Evolutionary conservation across 225 moss, liverwort and hornwort species (phyloP).

Genomic region (Climacium dendroides): DNA sequence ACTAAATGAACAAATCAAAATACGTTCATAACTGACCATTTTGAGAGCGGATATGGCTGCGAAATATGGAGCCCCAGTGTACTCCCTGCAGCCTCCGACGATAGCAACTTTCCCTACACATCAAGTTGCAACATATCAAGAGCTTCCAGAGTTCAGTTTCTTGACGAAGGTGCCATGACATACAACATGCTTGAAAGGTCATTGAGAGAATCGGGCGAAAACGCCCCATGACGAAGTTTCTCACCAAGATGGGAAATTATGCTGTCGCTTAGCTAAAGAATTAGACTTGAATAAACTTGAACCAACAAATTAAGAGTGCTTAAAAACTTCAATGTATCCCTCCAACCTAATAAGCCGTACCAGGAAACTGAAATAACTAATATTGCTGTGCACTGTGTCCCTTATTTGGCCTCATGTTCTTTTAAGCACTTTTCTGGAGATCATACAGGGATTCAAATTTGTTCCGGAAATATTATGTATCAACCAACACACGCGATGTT

Average conservation of each 20-base stretch:
- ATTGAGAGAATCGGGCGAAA: neutral
- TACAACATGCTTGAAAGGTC: neutral
- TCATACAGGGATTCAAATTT: neutral
- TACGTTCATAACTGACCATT: conserved; percentile 31
- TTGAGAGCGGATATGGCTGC: conserved; percentile 86
- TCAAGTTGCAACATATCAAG: neutral
- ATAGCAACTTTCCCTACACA: conserved; percentile 74
- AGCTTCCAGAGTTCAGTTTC: neutral
- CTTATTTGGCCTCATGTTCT: no score
- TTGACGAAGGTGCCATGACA: neutral
- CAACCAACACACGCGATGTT: neutral
- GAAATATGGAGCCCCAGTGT: conserved; percentile 96
- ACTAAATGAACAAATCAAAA: neutral
- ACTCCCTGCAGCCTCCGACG: conserved; percentile 95
- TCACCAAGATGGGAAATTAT: neutral
- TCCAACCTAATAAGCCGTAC: neutral
- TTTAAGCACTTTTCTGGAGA: neutral
- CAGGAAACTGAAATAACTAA: neutral
- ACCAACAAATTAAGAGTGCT: neutral
- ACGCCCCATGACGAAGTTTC: neutral
- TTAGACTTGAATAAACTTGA: neutral
- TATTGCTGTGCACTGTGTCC: neutral
- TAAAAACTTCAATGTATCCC: neutral
- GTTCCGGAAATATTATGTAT: neutral
- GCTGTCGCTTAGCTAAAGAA: neutral